Base-by-base conservation (phyloP, 2,329 filamentous ascomycete genomes). In the Xylaria sp. region DNA sequence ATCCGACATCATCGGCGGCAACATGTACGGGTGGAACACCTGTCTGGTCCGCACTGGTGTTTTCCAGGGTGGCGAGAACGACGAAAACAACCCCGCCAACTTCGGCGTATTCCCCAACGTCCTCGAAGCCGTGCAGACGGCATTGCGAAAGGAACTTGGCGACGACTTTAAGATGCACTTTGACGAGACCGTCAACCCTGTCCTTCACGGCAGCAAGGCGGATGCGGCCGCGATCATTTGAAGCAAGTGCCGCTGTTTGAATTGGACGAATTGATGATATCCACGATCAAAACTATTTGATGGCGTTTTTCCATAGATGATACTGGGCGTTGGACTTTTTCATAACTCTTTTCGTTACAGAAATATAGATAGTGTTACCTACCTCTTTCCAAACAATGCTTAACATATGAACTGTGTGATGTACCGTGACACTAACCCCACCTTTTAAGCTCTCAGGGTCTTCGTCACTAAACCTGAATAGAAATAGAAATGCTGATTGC, bases 21-120 rank as follows among this genome's bases (percentile, higher is more conserved):
- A 93, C 85, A 91, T 90, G 86, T 93, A 93, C 80, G 90, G 90
- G 68, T 93, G 91, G 92, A 93, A 93, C 82, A 93, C 91, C 3
- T 93, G 91, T 77, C 81, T 93, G 63, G 91, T 93, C 65, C 88
- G 91, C 77, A 93, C 91, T 0, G 92, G 92, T 81, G 91, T 93
- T 57, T 93, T 91, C 86, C 90, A 92, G 82, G 91, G 91, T 70
- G 90, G 88, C 20, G 90, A 89, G 67, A 93, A 93, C 77, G 92
- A 93, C 77, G 86, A 90, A 79, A 84, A 92, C 81, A 93, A 92
- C 81, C 91, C 91, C 0, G 91, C 91, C 77, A 92, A 86, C 82
- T 93, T 93, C 76, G 91, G 91, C 72, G 91, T 93, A 48, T 93
- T 93, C 81, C 79, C 83, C 68, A 92, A 92, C 75, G 91, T 93